Evolutionary conservation across 2,329 filamentous ascomycete genomes (phyloP).

Genomic region (Penicillium sp.): DNA sequence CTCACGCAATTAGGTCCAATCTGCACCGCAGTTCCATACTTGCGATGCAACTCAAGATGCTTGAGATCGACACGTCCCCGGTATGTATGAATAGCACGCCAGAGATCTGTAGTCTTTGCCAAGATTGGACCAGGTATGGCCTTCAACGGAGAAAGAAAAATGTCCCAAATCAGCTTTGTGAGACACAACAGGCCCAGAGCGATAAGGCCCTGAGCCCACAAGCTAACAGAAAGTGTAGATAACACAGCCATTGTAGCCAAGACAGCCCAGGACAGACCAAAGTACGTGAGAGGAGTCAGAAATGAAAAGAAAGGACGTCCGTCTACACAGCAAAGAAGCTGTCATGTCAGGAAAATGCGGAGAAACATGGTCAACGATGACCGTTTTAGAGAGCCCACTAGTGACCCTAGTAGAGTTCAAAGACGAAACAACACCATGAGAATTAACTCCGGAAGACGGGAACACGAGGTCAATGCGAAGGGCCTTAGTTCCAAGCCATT

Average conservation of each 20-base stretch:
- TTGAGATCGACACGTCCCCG: conserved; percentile 15
- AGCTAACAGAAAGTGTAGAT: conserved; percentile 1
- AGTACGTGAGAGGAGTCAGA: background rate
- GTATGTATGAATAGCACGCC: conserved; percentile 14
- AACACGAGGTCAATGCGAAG: background rate
- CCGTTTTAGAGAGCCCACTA: background rate
- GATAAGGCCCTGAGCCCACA: conserved; percentile 9
- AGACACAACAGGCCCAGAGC: conserved; percentile 9
- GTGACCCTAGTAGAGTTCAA: background rate
- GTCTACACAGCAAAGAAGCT: background rate
- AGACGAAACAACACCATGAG: background rate
- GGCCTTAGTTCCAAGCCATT: background rate
- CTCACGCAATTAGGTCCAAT: conserved; percentile 43
- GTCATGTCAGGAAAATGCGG: background rate
- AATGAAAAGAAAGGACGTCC: background rate
- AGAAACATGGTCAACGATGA: background rate
- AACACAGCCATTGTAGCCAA: background rate
- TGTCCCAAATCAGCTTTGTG: conserved; percentile 11
- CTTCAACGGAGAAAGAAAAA: conserved; percentile 11
- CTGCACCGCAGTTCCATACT: conserved; percentile 43
- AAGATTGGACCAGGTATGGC: conserved; percentile 15
- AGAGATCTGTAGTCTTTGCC: conserved; percentile 17
- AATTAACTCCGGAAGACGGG: background rate
- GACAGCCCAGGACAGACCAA: background rate
- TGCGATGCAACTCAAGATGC: conserved; percentile 34